Conservation (phyloP, 805 yeast genomes). For the Candida arabinofermentans region DNA sequence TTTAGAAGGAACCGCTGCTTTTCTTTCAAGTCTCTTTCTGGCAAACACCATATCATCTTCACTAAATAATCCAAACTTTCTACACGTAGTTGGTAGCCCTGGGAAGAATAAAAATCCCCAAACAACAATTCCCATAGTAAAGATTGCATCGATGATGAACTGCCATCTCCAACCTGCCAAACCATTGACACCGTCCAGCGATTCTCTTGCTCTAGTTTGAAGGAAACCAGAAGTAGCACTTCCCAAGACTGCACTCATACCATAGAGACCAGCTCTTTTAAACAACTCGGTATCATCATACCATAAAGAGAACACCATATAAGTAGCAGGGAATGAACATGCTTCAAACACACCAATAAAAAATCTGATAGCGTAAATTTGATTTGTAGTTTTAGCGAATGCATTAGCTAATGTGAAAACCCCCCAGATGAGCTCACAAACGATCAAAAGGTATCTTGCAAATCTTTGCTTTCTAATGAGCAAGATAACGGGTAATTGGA, state of each 20-base stretch:
- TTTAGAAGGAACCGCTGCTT: constrained; percentile 35
- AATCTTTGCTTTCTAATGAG: constrained; percentile 42
- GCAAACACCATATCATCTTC: constrained; percentile 43
- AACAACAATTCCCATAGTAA: constrained; percentile 34
- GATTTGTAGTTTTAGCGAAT: constrained; percentile 37
- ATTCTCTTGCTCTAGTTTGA: constrained; percentile 35
- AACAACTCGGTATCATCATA: constrained; percentile 14
- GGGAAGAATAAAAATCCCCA: constrained; percentile 41
- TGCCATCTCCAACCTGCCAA: constrained; percentile 50
- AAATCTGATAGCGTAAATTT: constrained; percentile 54
- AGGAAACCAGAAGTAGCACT: constrained; percentile 52
- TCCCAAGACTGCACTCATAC: constrained; percentile 35
- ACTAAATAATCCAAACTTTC: constrained; percentile 35
- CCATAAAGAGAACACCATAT: constrained; percentile 32
- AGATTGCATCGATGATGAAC: constrained; percentile 46
- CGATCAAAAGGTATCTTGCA: constrained; percentile 45
- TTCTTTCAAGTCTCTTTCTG: constrained; percentile 38
- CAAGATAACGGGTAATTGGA: constrained; percentile 59
- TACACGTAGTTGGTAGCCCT: constrained; percentile 41
- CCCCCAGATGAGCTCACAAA: constrained; percentile 47
- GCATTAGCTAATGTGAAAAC: constrained; percentile 35
- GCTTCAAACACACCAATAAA: constrained; percentile 61
- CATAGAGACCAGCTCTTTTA: constrained; percentile 17
- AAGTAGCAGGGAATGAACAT: constrained; percentile 59
- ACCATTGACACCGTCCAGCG: constrained; percentile 20